Evolutionary conservation across 2,329 filamentous ascomycete species (phyloP), one percentile per base, ranked within the genome.

Genomic region (Xylaria sp.): DNA sequence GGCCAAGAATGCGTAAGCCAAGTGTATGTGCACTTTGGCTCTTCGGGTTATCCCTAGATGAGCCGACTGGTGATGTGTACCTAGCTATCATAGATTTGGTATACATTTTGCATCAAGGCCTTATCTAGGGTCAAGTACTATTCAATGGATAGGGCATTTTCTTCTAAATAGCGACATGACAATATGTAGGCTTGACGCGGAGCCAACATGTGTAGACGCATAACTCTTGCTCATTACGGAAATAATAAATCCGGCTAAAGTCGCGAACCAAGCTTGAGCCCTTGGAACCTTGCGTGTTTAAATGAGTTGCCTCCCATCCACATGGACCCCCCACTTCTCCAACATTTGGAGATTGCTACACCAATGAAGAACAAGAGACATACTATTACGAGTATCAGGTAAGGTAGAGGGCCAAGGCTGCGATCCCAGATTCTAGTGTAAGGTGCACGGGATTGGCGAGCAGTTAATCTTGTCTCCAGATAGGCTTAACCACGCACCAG

Each of bases 161-260:
- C 32, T 45, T 59, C 25, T n/a, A 36, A 20, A 25, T 59, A 34
- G 57, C 7, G 30, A 62, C 23, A 23, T 39, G 45, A 56, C 23
- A 13, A 32, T 36, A 48, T 28, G 32, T 25, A 30, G 53, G 28
- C 20, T 34, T 53, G 8, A 41, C 56, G 45, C 60, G 66, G 66
- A 68, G 53, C 55, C 36, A 58, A 13, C 41, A 39, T 63, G 58
- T 55, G 23, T 52, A 59, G 32, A 46, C 41, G 53, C 36, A 52
- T 34, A 46, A 63, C 18, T 48, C 34, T 65, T 52, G 62, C 68
- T 60, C 32, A 60, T 66, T 66, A 34, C 59, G 63, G 63, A 71
- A 67, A 58, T 70, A 60, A 57, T 68, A 64, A 70, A 34, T 56
- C 68, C 70, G 68, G 68, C 34, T 70, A 70, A 72, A 69, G 63